A percentile compares a stretch with the other conserved stretches of the same genome.
Conservation (phyloP, 2,329 filamentous ascomycete species). For the Scedosporium minutisporum region DNA sequence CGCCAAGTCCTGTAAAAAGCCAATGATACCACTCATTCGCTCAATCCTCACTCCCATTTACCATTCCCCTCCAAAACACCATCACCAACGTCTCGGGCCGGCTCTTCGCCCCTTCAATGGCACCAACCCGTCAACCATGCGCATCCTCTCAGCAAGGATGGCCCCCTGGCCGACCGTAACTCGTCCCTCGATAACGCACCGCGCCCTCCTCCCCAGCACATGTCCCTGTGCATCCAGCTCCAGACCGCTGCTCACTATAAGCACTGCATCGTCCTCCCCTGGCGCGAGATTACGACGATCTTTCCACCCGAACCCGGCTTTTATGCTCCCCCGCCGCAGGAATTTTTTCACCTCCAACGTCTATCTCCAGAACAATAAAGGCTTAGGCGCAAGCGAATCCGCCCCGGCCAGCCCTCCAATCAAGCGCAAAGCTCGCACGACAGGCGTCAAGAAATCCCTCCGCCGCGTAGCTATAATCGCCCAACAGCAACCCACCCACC, state of each 20-base stretch:
- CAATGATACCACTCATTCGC: neutral
- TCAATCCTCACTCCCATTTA: neutral
- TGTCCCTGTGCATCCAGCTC: neutral
- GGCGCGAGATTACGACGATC: conserved; percentile 14
- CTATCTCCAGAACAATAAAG: conserved; percentile 26
- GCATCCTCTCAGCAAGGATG: neutral
- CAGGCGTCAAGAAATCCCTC: conserved; percentile 59
- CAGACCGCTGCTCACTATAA: conserved; percentile 2
- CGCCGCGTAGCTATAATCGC: conserved; percentile 80
- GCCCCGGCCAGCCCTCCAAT: conserved; percentile 11
- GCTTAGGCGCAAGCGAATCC: conserved; percentile 5
- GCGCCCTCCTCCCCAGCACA: neutral
- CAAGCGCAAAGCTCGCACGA: conserved; percentile 37
- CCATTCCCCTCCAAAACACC: neutral
- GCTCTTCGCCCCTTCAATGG: conserved; percentile 4
- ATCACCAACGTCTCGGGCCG: neutral
- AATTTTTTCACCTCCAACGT: conserved; percentile 59
- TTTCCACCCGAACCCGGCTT: conserved; percentile 37
- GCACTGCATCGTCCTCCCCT: neutral
- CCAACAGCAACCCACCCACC: conserved; percentile 40
- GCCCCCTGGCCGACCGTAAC: neutral
- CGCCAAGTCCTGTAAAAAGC: neutral
- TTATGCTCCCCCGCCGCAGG: conserved; percentile 42
- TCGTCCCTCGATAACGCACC: neutral
- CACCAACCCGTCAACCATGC: neutral